Conservation (phyloP, 2,329 filamentous ascomycete species). For the Hypoxylon sp. region DNA sequence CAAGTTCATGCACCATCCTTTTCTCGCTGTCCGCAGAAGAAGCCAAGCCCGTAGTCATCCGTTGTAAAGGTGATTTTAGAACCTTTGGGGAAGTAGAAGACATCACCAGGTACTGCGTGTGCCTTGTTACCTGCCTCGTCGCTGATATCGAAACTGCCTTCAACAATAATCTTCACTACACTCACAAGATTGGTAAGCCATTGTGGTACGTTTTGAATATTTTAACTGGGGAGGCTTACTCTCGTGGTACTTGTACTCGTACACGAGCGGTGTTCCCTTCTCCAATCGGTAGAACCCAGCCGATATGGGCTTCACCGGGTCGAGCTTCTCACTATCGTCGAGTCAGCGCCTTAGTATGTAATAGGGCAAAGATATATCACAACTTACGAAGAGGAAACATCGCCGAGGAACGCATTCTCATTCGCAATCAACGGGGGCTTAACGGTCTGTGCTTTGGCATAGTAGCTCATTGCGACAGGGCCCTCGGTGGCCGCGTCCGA, state of each 20-base stretch:
- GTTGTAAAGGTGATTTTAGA: conserved; percentile 72
- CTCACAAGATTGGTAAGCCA: background rate
- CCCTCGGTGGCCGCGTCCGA: conserved; percentile 20
- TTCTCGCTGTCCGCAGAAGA: conserved; percentile 59
- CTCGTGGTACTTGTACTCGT: conserved; percentile 75
- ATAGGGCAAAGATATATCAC: background rate
- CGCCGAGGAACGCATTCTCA: conserved; percentile 73
- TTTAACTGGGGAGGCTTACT: conserved; percentile 42
- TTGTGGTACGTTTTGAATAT: background rate
- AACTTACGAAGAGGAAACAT: conserved; percentile 63
- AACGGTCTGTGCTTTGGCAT: conserved; percentile 66
- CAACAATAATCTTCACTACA: conserved; percentile 72
- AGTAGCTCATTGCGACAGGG: conserved; percentile 51
- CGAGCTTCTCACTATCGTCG: conserved; percentile 48
- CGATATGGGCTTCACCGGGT: conserved; percentile 67
- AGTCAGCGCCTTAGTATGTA: too few species aligned
- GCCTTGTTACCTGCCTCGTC: conserved; percentile 69
- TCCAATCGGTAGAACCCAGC: conserved; percentile 73
- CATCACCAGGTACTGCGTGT: conserved; percentile 67
- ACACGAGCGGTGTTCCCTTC: conserved; percentile 72
- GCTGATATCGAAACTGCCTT: conserved; percentile 70
- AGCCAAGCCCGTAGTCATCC: conserved; percentile 66
- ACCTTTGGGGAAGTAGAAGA: conserved; percentile 74
- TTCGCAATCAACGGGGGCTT: conserved; percentile 72
- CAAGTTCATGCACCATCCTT: conserved; percentile 35